Evolutionary conservation across 2,329 filamentous ascomycete genomes (phyloP).

Genomic region (Cordyceps javanica): DNA sequence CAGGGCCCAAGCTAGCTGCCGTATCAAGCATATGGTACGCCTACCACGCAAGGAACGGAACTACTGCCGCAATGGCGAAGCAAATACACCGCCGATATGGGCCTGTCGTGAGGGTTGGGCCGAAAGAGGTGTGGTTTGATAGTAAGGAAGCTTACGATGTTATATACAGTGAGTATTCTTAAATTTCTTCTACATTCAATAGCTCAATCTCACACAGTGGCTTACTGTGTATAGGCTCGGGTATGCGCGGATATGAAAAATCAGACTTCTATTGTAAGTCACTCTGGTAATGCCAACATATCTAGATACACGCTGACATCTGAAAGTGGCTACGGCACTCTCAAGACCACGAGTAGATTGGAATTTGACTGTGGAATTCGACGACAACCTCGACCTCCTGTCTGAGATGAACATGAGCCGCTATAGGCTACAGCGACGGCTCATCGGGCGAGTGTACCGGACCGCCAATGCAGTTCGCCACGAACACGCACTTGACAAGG

Average conservation of each 20-base stretch:
- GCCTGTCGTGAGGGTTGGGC: slow-evolving; percentile 45
- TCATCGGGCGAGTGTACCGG: slow-evolving; percentile 44
- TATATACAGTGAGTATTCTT: slow-evolving; percentile 38
- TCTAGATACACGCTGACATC: not conserved
- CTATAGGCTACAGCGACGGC: slow-evolving; percentile 42
- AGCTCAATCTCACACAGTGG: not conserved
- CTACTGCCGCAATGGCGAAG: slow-evolving; percentile 34
- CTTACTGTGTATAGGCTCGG: slow-evolving; percentile 28
- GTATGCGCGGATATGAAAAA: slow-evolving; percentile 42
- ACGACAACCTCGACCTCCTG: slow-evolving; percentile 44
- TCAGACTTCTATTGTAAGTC: slow-evolving; percentile 46
- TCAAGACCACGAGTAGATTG: slow-evolving; percentile 37
- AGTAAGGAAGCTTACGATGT: slow-evolving; percentile 40
- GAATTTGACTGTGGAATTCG: slow-evolving; percentile 27
- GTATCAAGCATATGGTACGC: slow-evolving; percentile 44
- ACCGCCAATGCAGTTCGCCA: slow-evolving; percentile 36
- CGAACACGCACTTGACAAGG: slow-evolving; percentile 34
- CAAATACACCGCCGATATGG: slow-evolving; percentile 43
- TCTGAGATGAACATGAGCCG: slow-evolving; percentile 41
- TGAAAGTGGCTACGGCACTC: slow-evolving; percentile 39
- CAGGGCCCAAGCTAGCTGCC: slow-evolving; percentile 41
- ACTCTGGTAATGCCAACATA: too few relatives aligned
- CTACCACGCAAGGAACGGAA: slow-evolving; percentile 37
- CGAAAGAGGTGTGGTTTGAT: slow-evolving; percentile 48
- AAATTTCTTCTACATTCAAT: too few relatives aligned